phyloP scores from a whole-genome alignment of 2,329 filamentous ascomycete species.

The Tolypocladium inflatum region DNA sequence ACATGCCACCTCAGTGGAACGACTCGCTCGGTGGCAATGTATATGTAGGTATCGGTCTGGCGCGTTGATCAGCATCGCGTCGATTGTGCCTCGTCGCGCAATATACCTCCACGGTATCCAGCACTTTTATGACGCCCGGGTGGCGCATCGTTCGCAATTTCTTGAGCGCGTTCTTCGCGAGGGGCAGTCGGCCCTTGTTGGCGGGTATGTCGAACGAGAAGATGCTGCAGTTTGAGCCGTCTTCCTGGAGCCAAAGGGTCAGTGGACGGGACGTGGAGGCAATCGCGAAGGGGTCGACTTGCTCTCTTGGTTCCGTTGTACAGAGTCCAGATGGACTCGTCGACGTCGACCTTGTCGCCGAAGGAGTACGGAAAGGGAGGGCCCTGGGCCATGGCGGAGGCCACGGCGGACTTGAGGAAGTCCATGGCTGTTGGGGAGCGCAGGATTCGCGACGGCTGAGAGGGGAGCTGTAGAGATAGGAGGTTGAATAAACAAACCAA shows the following conservation, averaged over 20 bases:
- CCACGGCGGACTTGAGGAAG: constrained; percentile 94
- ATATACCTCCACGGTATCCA: constrained; percentile 86
- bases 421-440: constrained; percentile 55
- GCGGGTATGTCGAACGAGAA: constrained; percentile 86
- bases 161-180: constrained; percentile 88
- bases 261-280: background rate
- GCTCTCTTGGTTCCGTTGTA: constrained; percentile 90
- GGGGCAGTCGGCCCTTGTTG: constrained; percentile 70
- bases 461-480: background rate
- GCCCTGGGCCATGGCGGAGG: constrained; percentile 91
- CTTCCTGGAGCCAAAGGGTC: constrained; percentile 52
- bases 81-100: background rate
- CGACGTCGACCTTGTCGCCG: constrained; percentile 84
- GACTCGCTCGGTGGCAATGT: constrained; percentile 88
- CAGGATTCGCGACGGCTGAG: background rate
- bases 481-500: background rate
- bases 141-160: constrained; percentile 90
- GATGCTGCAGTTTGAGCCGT: constrained; percentile 88
- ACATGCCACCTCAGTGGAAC: constrained; percentile 84
- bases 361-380: constrained; percentile 89
- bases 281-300: constrained; percentile 17
- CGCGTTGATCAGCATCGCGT: constrained; percentile 12
- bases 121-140: constrained; percentile 85
- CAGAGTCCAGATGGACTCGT: constrained; percentile 92
- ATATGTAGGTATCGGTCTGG: constrained; percentile 87